Conservation (phyloP, 768 basidiomycete species). For the Hypholoma sublateritium region DNA sequence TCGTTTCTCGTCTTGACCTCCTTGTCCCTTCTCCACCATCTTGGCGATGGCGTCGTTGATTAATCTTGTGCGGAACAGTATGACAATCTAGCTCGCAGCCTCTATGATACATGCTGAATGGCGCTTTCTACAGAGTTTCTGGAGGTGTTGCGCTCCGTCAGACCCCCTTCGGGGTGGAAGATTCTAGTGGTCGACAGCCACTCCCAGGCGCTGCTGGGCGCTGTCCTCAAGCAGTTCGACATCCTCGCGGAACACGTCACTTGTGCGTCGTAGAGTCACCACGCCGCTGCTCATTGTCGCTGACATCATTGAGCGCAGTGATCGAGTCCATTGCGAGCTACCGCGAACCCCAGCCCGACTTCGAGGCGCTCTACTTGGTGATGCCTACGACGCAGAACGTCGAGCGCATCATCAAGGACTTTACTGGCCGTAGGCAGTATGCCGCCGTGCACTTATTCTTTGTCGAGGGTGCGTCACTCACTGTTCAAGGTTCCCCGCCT, state of each 20-base stretch:
- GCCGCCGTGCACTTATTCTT: constrained; percentile 90
- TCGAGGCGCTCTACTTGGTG: constrained; percentile 92
- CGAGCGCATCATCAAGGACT: constrained; percentile 87
- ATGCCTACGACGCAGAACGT: constrained; percentile 96
- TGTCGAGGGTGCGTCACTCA: constrained; percentile 63
- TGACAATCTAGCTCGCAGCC: constrained; percentile 11
- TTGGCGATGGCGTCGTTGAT: constrained; percentile 41
- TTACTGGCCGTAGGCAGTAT: constrained; percentile 65
- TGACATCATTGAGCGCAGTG: constrained; percentile 47
- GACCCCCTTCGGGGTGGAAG: constrained; percentile 92
- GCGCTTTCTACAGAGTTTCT: constrained; percentile 63
- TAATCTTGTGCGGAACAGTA: constrained; percentile 43
- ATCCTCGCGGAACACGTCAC: constrained; percentile 96
- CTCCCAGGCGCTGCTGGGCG: constrained; percentile 78
- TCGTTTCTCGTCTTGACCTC: constrained; percentile 2
- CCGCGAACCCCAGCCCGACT: constrained; percentile 79
- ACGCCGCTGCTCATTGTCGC: not conserved
- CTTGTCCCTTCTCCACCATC: constrained; percentile 6
- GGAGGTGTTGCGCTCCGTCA: constrained; percentile 83
- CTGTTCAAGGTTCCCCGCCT: not conserved
- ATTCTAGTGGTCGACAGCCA: constrained; percentile 95
- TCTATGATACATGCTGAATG: constrained; percentile 3
- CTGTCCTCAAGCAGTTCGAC: constrained; percentile 91
- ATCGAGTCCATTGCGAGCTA: constrained; percentile 87
- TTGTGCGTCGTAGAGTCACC: constrained; percentile 50